phyloP scores from a whole-genome alignment of 23 red algal species.

The Agarophyton chilense region DNA sequence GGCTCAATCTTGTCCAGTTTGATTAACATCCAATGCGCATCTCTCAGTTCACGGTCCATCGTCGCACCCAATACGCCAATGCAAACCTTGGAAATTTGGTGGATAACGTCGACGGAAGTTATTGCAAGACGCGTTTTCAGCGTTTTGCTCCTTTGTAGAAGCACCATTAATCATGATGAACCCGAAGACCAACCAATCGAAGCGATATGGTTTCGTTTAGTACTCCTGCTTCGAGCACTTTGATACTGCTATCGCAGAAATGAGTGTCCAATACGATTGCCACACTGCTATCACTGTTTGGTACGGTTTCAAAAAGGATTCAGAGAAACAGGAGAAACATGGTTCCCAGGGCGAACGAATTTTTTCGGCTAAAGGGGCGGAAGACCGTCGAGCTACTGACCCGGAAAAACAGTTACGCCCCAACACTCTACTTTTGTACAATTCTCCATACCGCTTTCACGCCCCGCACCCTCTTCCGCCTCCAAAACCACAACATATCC shows the following conservation, averaged over 20 bases:
- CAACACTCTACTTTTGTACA: no score
- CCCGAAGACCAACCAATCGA: constrained; percentile 27
- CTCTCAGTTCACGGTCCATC: constrained; percentile 40
- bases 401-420: no score
- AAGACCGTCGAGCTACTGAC: no score
- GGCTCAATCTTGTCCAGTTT: constrained; percentile 69
- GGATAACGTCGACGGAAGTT: constrained; percentile 78
- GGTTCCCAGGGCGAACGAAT: no score
- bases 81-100: constrained; percentile 90
- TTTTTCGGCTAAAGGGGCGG: no score
- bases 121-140: constrained; percentile 79
- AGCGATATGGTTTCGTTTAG: constrained; percentile 84
- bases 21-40: constrained; percentile 72
- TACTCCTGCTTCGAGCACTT: constrained; percentile 71
- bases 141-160: constrained; percentile 76
- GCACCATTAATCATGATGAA: constrained; percentile 72
- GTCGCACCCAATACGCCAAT: constrained; percentile 55
- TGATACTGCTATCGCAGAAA: constrained; percentile 78
- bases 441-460: no score
- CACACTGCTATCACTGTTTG: constrained; percentile 68
- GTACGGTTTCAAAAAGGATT: no score
- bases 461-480: no score
- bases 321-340: no score
- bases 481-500: no score
- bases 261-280: constrained; percentile 77